A percentile compares a stretch with the other conserved stretches of the same genome.
These are phyloP conservation scores for Periconia digitata DNA, from an alignment of 2,329 filamentous ascomycete genomes.

Conservation along the genomic window DNA sequence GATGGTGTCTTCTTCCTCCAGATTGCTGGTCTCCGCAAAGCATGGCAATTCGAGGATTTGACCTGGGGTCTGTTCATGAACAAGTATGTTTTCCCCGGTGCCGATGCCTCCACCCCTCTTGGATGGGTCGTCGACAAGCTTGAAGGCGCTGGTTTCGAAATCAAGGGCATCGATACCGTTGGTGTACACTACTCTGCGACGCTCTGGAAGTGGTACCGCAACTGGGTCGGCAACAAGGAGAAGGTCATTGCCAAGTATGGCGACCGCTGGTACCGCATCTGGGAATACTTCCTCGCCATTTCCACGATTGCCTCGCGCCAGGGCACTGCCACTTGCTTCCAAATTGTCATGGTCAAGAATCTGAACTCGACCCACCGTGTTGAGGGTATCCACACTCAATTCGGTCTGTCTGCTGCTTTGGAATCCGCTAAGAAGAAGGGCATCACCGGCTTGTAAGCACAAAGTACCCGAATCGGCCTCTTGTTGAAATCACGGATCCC, in stretches of 20 bases:
- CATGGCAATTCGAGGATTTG: conserved; percentile 97
- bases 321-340: conserved; percentile 81
- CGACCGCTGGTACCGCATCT: conserved; percentile 92
- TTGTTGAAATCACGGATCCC: neutral
- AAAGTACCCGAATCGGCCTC: neutral
- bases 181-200: conserved; percentile 97
- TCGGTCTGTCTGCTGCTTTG: conserved; percentile 67
- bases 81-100: conserved; percentile 98
- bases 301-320: conserved; percentile 83
- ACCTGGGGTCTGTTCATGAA: conserved; percentile 99
- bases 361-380: conserved; percentile 83
- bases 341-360: conserved; percentile 87
- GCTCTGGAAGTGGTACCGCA: conserved; percentile 97
- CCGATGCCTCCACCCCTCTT: conserved; percentile 91
- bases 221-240: conserved; percentile 93
- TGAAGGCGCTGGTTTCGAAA: conserved; percentile 84
- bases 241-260: conserved; percentile 96
- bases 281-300: conserved; percentile 88
- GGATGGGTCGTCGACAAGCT: conserved; percentile 83
- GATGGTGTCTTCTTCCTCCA: conserved; percentile 96
- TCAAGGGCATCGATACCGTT: conserved; percentile 90
- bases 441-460: conserved; percentile 11
- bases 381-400: conserved; percentile 71
- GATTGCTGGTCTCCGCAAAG: conserved; percentile 88
- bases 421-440: conserved; percentile 48